Conservation (phyloP, 106 monocot species). For the Agapanthus africanus region DNA sequence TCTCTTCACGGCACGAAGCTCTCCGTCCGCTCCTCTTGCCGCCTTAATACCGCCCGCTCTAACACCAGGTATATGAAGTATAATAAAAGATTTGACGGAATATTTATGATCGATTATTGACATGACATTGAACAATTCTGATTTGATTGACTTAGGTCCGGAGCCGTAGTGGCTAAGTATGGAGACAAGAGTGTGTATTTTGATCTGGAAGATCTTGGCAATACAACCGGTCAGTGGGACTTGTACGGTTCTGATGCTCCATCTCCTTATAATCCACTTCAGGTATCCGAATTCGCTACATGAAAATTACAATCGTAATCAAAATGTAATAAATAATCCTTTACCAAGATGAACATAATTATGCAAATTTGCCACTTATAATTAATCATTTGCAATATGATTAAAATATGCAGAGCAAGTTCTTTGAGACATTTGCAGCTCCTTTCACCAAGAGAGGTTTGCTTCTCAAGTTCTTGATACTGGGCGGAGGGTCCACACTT, state of each 20-base stretch:
- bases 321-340: too few species aligned
- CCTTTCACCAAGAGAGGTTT: constrained; percentile 90
- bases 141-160: constrained; percentile 1
- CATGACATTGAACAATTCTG: background rate
- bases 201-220: constrained; percentile 80
- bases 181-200: constrained; percentile 98
- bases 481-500: constrained; percentile 55
- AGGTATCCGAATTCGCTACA: too few species aligned
- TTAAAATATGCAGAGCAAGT: constrained; percentile 79
- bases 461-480: constrained; percentile 80
- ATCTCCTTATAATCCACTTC: constrained; percentile 85
- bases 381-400: background rate
- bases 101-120: too few species aligned
- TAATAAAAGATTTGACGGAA: too few species aligned
- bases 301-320: too few species aligned
- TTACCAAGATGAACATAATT: too few species aligned
- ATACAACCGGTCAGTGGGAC: constrained; percentile 98
- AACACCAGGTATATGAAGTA: constrained; percentile 18
- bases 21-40: constrained; percentile 27
- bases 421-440: constrained; percentile 90
- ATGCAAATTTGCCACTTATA: too few species aligned
- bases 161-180: constrained; percentile 60
- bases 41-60: constrained; percentile 4
- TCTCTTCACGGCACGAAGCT: constrained; percentile 38
- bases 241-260: constrained; percentile 88